These are phyloP conservation scores for Nectriaceae sp. DNA, from an alignment of 2,329 filamentous ascomycete genomes.

Conservation along the genomic window DNA sequence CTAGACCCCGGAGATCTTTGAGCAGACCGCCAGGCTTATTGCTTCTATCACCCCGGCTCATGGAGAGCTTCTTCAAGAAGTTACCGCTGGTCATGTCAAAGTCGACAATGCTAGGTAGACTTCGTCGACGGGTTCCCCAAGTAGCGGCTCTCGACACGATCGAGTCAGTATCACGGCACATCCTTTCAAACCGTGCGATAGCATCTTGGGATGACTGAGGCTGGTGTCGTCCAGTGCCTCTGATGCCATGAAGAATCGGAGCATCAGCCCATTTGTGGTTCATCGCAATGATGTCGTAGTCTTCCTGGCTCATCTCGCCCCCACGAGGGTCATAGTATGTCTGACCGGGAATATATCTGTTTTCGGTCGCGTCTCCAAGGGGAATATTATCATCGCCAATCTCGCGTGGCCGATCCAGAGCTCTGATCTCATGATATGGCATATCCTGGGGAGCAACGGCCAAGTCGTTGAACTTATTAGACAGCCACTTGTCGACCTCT, in stretches of 20 bases:
- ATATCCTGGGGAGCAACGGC: slow-evolving; percentile 28
- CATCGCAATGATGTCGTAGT: slow-evolving; percentile 52
- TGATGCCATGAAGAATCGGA: slow-evolving; percentile 50
- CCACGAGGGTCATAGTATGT: slow-evolving; percentile 49
- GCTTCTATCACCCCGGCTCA: slow-evolving; percentile 48
- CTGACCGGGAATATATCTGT: slow-evolving; percentile 49
- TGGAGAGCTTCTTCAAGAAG: slow-evolving; percentile 63
- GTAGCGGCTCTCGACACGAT: slow-evolving; percentile 66
- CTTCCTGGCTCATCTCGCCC: slow-evolving; percentile 45
- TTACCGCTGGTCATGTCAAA: slow-evolving; percentile 58
- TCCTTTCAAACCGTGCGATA: slow-evolving; percentile 53
- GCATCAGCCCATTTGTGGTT: slow-evolving; percentile 52
- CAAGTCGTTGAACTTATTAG: slow-evolving; percentile 33
- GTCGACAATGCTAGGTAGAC: slow-evolving; percentile 61
- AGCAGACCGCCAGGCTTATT: slow-evolving; percentile 51
- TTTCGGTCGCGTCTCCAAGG: slow-evolving; percentile 50
- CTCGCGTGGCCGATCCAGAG: slow-evolving; percentile 23
- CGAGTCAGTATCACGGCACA: slow-evolving; percentile 58
- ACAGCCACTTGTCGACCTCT: slow-evolving; percentile 54
- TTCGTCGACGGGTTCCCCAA: slow-evolving; percentile 68
- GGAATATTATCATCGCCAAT: slow-evolving; percentile 44
- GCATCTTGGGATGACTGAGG: slow-evolving; percentile 55
- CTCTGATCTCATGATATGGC: slow-evolving; percentile 20
- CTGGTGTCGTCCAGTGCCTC: slow-evolving; percentile 38
- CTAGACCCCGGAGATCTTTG: slow-evolving; percentile 50